Percentiles rank a stretch among this genome's conserved stretches.
Conservation (phyloP, 805 yeast genomes). For the Debaryomyces castellii region DNA sequence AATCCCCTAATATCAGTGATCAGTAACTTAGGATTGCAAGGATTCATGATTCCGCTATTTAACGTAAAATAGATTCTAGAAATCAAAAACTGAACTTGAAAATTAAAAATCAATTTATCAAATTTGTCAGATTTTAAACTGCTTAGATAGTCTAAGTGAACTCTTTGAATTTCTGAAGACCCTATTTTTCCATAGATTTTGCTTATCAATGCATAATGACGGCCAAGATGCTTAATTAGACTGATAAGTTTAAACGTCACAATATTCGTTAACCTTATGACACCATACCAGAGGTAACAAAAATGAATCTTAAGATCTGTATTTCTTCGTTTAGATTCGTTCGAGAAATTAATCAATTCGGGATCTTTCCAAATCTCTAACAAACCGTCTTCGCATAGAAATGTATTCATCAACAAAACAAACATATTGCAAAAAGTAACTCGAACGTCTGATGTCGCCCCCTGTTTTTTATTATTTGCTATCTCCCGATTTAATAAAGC, state of each 20-base stretch:
- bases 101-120: slow-evolving; percentile 16
- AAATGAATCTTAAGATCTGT: slow-evolving; percentile 26
- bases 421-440: slow-evolving; percentile 18
- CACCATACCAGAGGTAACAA: slow-evolving; percentile 34
- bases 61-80: slow-evolving; percentile 22
- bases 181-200: slow-evolving; percentile 19
- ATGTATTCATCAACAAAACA: slow-evolving; percentile 15
- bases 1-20: slow-evolving; percentile 20
- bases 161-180: slow-evolving; percentile 18
- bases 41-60: slow-evolving; percentile 18
- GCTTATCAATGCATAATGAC: slow-evolving; percentile 16
- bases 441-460: slow-evolving; percentile 12
- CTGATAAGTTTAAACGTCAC: slow-evolving; percentile 24
- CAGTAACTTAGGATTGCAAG: slow-evolving; percentile 17
- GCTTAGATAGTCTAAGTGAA: slow-evolving; percentile 22
- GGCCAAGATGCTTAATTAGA: slow-evolving; percentile 19
- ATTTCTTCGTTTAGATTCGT: slow-evolving; percentile 15
- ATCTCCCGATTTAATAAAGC: slow-evolving; percentile 23
- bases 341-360: slow-evolving; percentile 17
- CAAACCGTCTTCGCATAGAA: slow-evolving; percentile 11
- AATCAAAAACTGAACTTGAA: slow-evolving; percentile 29
- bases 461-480: slow-evolving; percentile 16
- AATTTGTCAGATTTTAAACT: slow-evolving; percentile 12
- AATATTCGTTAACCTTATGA: slow-evolving; percentile 31
- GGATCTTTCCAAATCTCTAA: slow-evolving; percentile 39